Evolutionary conservation across 805 yeast species (phyloP).

Genomic region (Martiniozyma abietophila): DNA sequence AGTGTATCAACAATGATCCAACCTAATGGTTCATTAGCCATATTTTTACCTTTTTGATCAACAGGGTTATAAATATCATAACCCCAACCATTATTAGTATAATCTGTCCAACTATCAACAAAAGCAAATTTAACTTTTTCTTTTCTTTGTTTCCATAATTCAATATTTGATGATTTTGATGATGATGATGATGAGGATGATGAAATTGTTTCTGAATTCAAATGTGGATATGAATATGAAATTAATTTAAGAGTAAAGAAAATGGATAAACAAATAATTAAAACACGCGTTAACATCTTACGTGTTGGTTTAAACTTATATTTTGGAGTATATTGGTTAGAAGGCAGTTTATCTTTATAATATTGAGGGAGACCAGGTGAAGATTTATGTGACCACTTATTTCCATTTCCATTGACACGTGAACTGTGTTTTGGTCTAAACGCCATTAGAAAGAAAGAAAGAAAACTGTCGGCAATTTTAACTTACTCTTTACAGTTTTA

Average conservation of each 20-base stretch:
- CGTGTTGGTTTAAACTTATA: constrained; percentile 17
- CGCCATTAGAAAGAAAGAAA: constrained; percentile 2
- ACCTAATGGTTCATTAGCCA: constrained; percentile 78
- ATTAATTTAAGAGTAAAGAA: constrained; percentile 29
- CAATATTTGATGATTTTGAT: constrained; percentile 7
- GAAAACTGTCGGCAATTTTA: too few species aligned
- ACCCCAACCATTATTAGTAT: constrained; percentile 75
- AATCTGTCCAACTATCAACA: constrained; percentile 68
- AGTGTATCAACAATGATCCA: constrained; percentile 89
- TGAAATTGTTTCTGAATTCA: neutral
- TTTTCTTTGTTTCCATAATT: constrained; percentile 41
- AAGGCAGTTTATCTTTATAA: constrained; percentile 39
- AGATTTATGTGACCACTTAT: constrained; percentile 5
- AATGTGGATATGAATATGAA: constrained; percentile 1
- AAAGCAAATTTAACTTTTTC: constrained; percentile 58
- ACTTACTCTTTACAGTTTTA: too few species aligned
- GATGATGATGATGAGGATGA: neutral
- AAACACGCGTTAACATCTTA: constrained; percentile 35
- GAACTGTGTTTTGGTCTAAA: too few species aligned
- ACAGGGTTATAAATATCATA: constrained; percentile 68
- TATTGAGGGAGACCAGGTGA: constrained; percentile 31
- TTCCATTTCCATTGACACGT: too few species aligned
- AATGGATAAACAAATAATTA: constrained; percentile 31
- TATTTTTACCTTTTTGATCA: constrained; percentile 51
- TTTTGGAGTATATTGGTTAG: constrained; percentile 10